phyloP scores from a whole-genome alignment of 495 filamentous ascomycete species.

The Sabuloglossum arenarium region DNA sequence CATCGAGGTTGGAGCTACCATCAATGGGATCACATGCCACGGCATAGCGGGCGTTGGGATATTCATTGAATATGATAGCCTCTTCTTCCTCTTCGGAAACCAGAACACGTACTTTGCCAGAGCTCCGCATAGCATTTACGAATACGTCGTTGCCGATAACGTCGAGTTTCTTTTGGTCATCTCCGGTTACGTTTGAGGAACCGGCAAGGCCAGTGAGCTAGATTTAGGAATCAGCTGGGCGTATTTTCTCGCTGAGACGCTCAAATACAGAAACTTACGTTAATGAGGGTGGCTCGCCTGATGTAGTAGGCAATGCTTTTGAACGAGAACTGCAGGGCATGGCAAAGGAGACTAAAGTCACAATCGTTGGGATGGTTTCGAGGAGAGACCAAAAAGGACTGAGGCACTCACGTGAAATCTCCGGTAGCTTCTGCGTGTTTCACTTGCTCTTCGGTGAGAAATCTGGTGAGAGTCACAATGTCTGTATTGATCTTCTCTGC shows the following conservation, averaged over 20 bases:
- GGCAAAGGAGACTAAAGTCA: conserved; percentile 58
- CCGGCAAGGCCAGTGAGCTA: conserved; percentile 77
- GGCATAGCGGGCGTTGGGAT: conserved; percentile 67
- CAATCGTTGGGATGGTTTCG: background rate
- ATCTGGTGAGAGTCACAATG: conserved; percentile 85
- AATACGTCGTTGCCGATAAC: conserved; percentile 98
- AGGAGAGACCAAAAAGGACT: background rate
- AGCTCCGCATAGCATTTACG: conserved; percentile 79
- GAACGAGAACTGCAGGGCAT: conserved; percentile 97
- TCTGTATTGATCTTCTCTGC: conserved; percentile 80
- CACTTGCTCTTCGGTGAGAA: conserved; percentile 84
- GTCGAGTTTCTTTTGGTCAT: conserved; percentile 98
- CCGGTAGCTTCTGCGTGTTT: conserved; percentile 90
- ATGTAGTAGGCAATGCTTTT: conserved; percentile 99
- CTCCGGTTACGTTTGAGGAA: conserved; percentile 84
- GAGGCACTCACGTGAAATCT: conserved; percentile 72
- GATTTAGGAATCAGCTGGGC: background rate
- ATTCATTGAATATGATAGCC: conserved; percentile 65
- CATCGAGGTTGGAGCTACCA: conserved; percentile 91
- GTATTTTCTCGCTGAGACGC: background rate
- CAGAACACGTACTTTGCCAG: conserved; percentile 68
- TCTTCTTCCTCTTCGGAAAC: conserved; percentile 96
- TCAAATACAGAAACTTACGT: conserved; percentile 21
- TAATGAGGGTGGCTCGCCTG: conserved; percentile 88
- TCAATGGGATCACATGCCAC: conserved; percentile 97